Evolutionary conservation across 2,329 filamentous ascomycete species (phyloP).

Genomic region (Cladophialophora carrionii): DNA sequence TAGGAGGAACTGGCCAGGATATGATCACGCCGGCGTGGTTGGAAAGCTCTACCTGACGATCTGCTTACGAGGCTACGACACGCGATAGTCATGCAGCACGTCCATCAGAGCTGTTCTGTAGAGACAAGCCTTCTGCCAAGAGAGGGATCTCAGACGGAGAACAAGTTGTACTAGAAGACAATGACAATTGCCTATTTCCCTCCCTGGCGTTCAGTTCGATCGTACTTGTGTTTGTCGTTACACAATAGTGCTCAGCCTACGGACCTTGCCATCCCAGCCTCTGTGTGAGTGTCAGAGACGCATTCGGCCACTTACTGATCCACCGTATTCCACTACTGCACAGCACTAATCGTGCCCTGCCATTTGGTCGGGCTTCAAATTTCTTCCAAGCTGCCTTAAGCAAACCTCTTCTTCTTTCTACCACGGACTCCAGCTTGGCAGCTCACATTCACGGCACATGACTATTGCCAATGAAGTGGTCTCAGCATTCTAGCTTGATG

Average conservation of each 20-base stretch:
- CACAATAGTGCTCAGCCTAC: neutral
- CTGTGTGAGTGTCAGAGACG: neutral
- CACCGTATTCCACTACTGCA: slow-evolving; percentile 2
- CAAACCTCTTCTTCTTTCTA: slow-evolving; percentile 17
- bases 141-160: neutral
- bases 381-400: slow-evolving; percentile 1
- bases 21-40: slow-evolving; percentile 7
- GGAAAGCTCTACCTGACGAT: neutral
- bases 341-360: neutral
- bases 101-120: neutral
- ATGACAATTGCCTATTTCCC: neutral
- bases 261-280: neutral
- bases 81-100: neutral
- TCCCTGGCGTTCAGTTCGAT: neutral
- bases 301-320: neutral
- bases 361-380: neutral
- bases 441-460: slow-evolving; percentile 34
- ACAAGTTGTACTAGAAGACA: neutral
- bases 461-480: slow-evolving; percentile 33
- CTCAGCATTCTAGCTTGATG: slow-evolving; percentile 16
- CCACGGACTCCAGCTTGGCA: slow-evolving; percentile 35
- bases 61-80: neutral
- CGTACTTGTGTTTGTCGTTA: neutral
- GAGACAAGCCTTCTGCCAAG: neutral
- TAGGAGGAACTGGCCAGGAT: slow-evolving; percentile 3